Conservation (phyloP, 169 alveolate species). For the Plasmodium malariae region DNA sequence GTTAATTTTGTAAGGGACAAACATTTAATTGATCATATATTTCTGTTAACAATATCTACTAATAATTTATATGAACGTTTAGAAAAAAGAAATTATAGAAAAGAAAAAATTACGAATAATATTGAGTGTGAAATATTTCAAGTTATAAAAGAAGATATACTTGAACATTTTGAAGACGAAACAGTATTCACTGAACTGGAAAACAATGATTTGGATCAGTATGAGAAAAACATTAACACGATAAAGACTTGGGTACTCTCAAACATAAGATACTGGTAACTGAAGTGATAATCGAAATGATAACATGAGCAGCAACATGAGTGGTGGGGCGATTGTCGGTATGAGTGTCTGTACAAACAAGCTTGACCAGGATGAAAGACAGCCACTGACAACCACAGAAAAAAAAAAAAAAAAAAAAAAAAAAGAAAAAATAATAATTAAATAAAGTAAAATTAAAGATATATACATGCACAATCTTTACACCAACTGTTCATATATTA, state of each 20-base stretch:
- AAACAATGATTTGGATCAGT: constrained; percentile 36
- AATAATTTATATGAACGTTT: constrained; percentile 69
- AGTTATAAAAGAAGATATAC: constrained; percentile 79
- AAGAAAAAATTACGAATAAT: constrained; percentile 80
- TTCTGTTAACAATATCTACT: constrained; percentile 30
- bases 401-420: too few species aligned
- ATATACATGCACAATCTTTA: too few species aligned
- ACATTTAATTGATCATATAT: constrained; percentile 34
- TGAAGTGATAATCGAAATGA: too few species aligned
- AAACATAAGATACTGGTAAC: background rate
- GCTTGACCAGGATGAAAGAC: too few species aligned
- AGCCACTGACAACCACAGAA: too few species aligned
- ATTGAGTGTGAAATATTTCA: constrained; percentile 84
- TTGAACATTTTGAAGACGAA: constrained; percentile 4
- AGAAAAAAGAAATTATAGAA: constrained; percentile 77
- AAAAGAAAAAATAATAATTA: too few species aligned
- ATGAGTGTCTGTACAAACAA: too few species aligned
- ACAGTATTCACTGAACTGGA: constrained; percentile 21
- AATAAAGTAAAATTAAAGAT: too few species aligned
- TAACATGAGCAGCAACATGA: too few species aligned
- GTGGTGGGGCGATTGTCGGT: too few species aligned
- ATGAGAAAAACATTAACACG: constrained; percentile 16
- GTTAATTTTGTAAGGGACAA: constrained; percentile 78
- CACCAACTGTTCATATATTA: too few species aligned
- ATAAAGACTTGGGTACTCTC: constrained; percentile 48